phyloP scores from a whole-genome alignment of 768 basidiomycete species.

The Mycena galopus region DNA sequence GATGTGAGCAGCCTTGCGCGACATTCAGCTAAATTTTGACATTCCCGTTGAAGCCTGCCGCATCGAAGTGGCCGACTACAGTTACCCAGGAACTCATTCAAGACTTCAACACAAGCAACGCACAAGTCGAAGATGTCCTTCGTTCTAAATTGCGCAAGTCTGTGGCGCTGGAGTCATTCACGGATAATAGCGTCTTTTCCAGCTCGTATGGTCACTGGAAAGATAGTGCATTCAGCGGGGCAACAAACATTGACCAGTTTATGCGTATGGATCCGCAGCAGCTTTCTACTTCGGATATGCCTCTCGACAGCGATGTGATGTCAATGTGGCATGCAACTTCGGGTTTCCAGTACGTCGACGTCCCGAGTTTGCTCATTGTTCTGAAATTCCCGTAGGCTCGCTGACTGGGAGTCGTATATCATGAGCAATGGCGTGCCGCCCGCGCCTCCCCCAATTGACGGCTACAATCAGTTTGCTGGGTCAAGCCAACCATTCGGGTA shows the following conservation, averaged over 20 bases:
- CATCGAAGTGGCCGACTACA: slow-evolving; percentile 9
- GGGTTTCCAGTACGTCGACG: slow-evolving; percentile 67
- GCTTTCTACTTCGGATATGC: slow-evolving; percentile 38
- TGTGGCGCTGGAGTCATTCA: slow-evolving; percentile 9
- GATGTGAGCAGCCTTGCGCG: slow-evolving; percentile 2
- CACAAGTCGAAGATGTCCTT: not conserved
- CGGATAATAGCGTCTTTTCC: not conserved
- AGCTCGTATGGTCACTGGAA: not conserved
- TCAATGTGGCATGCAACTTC: slow-evolving; percentile 75
- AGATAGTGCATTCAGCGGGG: not conserved
- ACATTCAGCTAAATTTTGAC: not conserved
- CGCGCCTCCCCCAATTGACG: not conserved
- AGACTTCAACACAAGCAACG: slow-evolving; percentile 21
- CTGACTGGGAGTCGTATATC: slow-evolving; percentile 61
- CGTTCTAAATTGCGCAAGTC: slow-evolving; percentile 6
- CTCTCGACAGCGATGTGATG: slow-evolving; percentile 61
- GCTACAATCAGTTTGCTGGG: slow-evolving; percentile 1
- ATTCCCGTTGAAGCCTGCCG: slow-evolving; percentile 9
- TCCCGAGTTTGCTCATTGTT: not conserved
- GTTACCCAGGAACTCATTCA: slow-evolving; percentile 9
- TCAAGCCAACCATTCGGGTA: not conserved
- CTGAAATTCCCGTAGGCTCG: slow-evolving; percentile 46
- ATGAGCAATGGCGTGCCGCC: slow-evolving; percentile 41
- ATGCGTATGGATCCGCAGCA: slow-evolving; percentile 42
- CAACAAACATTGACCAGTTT: slow-evolving; percentile 38